Evolutionary conservation across 2,329 filamentous ascomycete genomes (phyloP).

Genomic region (Aspergillus fructus): DNA sequence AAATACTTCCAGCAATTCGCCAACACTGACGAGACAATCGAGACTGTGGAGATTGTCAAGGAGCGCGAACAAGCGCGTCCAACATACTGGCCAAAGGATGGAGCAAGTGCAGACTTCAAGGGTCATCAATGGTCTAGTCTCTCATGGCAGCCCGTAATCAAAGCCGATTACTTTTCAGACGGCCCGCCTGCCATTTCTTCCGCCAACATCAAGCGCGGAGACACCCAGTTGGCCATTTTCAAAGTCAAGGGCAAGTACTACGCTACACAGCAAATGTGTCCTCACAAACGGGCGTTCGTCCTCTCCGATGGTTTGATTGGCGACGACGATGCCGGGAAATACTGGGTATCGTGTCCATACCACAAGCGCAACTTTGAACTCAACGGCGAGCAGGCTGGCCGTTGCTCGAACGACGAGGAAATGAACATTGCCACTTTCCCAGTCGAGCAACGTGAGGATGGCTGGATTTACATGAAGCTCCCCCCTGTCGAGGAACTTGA

Average conservation of each 20-base stretch:
- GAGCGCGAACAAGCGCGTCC: constrained; percentile 75
- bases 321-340: constrained; percentile 56
- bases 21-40: constrained; percentile 72
- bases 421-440: constrained; percentile 82
- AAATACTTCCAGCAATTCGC: constrained; percentile 78
- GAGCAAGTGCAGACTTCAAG: constrained; percentile 70
- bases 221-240: constrained; percentile 87
- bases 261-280: constrained; percentile 91
- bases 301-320: constrained; percentile 82
- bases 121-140: constrained; percentile 64
- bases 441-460: constrained; percentile 72
- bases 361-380: constrained; percentile 91
- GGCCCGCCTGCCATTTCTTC: constrained; percentile 67
- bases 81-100: constrained; percentile 72
- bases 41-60: constrained; percentile 67
- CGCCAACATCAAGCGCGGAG: constrained; percentile 77
- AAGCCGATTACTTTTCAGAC: constrained; percentile 67
- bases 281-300: constrained; percentile 87
- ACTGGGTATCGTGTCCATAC: constrained; percentile 85
- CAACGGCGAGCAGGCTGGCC: constrained; percentile 62
- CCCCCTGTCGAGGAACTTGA: constrained; percentile 81
- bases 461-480: constrained; percentile 75
- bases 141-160: constrained; percentile 77
- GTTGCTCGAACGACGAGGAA: constrained; percentile 70
- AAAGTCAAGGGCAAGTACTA: constrained; percentile 78